Evolutionary conservation across 331 rosid genomes (phyloP).

Genomic region (Telfairia occidentalis): DNA sequence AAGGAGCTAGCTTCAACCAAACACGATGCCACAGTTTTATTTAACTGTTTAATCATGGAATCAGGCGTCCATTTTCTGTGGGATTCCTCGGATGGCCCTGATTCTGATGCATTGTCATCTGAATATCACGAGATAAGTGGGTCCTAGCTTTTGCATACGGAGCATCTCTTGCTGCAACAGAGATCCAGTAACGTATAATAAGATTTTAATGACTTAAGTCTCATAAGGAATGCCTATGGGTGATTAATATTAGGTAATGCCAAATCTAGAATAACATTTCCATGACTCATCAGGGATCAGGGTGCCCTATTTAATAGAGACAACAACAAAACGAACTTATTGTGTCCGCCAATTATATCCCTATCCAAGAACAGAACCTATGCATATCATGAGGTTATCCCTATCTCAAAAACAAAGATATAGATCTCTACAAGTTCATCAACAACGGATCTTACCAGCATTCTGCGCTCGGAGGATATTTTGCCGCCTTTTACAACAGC

Average conservation of each 20-base stretch:
- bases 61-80: conserved; percentile 75
- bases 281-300: background rate
- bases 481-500: conserved; percentile 89
- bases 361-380: background rate
- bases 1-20: conserved; percentile 12
- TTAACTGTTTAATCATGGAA: conserved; percentile 29
- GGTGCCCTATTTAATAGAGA: background rate
- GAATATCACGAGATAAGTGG: conserved; percentile 71
- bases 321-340: background rate
- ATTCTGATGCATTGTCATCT: conserved; percentile 63
- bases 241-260: background rate
- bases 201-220: background rate
- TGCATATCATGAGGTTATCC: background rate
- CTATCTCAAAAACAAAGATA: background rate
- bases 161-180: conserved; percentile 75
- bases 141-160: conserved; percentile 90
- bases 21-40: conserved; percentile 14
- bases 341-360: background rate
- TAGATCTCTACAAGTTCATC: background rate
- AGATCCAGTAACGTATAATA: background rate
- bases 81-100: conserved; percentile 57
- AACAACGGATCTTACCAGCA: conserved; percentile 38
- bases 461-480: conserved; percentile 69
- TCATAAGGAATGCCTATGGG: background rate
- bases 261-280: background rate